phyloP scores from a whole-genome alignment of 1,139 yeast species.

The Candida frijolesensis region DNA sequence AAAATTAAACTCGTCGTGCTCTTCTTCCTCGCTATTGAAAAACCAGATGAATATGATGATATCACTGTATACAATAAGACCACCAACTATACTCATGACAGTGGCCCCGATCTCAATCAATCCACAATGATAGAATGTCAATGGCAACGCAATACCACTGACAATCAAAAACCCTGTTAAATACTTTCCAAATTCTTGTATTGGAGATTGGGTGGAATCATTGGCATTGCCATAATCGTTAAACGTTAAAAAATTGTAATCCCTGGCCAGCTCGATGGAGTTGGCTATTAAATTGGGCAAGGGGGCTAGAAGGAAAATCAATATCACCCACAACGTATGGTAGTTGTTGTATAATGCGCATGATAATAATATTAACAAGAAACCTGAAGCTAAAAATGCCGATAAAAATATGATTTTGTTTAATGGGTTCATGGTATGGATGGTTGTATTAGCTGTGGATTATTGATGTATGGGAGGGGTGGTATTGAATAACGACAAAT shows the following conservation, averaged over 20 bases:
- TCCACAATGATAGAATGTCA: conserved; percentile 62
- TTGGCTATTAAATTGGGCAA: conserved; percentile 59
- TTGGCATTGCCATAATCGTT: conserved; percentile 46
- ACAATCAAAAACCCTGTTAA: conserved; percentile 67
- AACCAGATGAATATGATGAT: conserved; percentile 72
- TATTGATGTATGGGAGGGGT: background rate
- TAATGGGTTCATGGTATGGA: conserved; percentile 49
- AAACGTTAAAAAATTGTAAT: conserved; percentile 64
- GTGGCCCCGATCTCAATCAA: conserved; percentile 60
- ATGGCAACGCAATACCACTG: conserved; percentile 69
- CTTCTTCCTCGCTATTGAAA: conserved; percentile 58
- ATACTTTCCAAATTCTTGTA: conserved; percentile 62
- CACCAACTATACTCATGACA: conserved; percentile 70
- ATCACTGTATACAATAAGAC: conserved; percentile 69
- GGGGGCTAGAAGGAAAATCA: conserved; percentile 69
- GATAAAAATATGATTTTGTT: conserved; percentile 72
- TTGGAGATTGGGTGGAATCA: conserved; percentile 34
- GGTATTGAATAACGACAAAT: background rate
- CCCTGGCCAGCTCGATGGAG: conserved; percentile 44
- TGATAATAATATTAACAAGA: conserved; percentile 67
- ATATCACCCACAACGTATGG: conserved; percentile 69
- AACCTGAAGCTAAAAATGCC: conserved; percentile 72
- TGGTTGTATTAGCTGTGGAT: too few species aligned
- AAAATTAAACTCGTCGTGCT: conserved; percentile 55
- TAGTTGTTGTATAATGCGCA: conserved; percentile 76